Conservation (phyloP, 2,329 filamentous ascomycete genomes). For the Chaetomium globosum region DNA sequence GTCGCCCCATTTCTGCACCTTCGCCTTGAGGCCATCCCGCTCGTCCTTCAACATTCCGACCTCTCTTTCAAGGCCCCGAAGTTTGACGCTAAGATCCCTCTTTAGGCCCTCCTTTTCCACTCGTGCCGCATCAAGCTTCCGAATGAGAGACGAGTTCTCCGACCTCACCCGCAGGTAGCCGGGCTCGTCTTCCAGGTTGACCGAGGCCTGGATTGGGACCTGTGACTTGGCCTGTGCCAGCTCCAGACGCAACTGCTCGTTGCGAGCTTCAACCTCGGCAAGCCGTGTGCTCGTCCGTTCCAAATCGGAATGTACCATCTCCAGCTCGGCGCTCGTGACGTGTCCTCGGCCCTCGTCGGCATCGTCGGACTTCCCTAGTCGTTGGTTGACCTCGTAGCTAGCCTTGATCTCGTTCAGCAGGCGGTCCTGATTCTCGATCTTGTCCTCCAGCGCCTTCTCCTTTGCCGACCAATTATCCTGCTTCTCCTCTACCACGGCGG, state of each 20-base stretch:
- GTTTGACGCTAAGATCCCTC: conserved; percentile 71
- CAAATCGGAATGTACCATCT: conserved; percentile 88
- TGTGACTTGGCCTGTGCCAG: conserved; percentile 85
- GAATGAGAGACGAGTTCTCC: conserved; percentile 88
- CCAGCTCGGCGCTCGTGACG: conserved; percentile 85
- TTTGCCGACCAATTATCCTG: conserved; percentile 95
- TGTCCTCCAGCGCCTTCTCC: conserved; percentile 85
- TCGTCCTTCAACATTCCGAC: conserved; percentile 74
- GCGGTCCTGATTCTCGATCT: conserved; percentile 90
- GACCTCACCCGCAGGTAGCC: conserved; percentile 83
- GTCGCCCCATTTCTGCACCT: conserved; percentile 86
- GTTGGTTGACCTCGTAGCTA: conserved; percentile 93
- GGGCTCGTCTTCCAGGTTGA: conserved; percentile 82
- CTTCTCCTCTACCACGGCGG: conserved; percentile 87
- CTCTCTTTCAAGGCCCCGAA: conserved; percentile 80
- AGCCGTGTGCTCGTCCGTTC: conserved; percentile 85
- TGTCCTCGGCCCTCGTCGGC: conserved; percentile 57
- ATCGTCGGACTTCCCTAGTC: conserved; percentile 71
- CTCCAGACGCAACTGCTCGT: conserved; percentile 89
- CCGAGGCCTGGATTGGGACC: conserved; percentile 60
- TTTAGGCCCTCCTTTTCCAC: conserved; percentile 83
- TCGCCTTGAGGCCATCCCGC: conserved; percentile 74
- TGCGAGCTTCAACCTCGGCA: conserved; percentile 88
- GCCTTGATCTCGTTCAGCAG: conserved; percentile 93
- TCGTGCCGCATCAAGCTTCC: conserved; percentile 80